A percentile compares a stretch with the other conserved stretches of the same genome.
Evolutionary conservation across 1,284 basidiomycete species (phyloP).

Genomic region (Apiotrichum montevideense): DNA sequence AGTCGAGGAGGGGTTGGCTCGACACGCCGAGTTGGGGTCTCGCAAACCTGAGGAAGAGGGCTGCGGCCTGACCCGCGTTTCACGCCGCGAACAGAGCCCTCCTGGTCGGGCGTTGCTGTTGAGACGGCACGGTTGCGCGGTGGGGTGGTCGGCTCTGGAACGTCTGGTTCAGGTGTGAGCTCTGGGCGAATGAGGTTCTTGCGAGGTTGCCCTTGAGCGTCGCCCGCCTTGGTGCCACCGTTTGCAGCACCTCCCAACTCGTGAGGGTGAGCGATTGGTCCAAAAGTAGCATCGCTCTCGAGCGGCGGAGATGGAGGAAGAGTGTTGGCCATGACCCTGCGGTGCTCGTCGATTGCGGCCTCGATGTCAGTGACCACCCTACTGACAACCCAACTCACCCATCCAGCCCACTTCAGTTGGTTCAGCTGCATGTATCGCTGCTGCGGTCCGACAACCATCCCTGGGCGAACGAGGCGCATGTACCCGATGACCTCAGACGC

Average conservation of each 20-base stretch:
- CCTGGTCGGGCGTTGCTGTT: neutral
- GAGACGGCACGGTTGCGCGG: too few relatives aligned
- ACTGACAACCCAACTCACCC: constrained; percentile 64
- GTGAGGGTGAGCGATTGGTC: neutral
- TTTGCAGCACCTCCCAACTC: neutral
- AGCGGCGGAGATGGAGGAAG: constrained; percentile 34
- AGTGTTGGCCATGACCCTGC: constrained; percentile 55
- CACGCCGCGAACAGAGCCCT: constrained; percentile 12
- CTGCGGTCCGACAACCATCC: constrained; percentile 76
- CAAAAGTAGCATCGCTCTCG: constrained; percentile 11
- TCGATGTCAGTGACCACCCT: constrained; percentile 27
- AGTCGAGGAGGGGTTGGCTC: neutral
- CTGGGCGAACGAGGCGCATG: constrained; percentile 92
- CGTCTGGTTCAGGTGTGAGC: neutral
- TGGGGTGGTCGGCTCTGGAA: too few relatives aligned
- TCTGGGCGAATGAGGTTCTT: constrained; percentile 18
- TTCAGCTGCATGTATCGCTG: constrained; percentile 94
- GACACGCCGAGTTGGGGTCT: neutral
- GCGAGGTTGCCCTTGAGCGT: constrained; percentile 39
- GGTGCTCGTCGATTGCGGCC: constrained; percentile 44
- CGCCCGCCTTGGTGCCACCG: constrained; percentile 21
- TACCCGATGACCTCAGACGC: constrained; percentile 95
- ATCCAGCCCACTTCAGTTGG: constrained; percentile 87
- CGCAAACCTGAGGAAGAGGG: constrained; percentile 3
- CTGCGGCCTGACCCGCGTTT: constrained; percentile 21